These are phyloP conservation scores for Miscanthus lutarioriparius DNA, from an alignment of 176 grass and related monocot genomes.

Conservation along the genomic window DNA sequence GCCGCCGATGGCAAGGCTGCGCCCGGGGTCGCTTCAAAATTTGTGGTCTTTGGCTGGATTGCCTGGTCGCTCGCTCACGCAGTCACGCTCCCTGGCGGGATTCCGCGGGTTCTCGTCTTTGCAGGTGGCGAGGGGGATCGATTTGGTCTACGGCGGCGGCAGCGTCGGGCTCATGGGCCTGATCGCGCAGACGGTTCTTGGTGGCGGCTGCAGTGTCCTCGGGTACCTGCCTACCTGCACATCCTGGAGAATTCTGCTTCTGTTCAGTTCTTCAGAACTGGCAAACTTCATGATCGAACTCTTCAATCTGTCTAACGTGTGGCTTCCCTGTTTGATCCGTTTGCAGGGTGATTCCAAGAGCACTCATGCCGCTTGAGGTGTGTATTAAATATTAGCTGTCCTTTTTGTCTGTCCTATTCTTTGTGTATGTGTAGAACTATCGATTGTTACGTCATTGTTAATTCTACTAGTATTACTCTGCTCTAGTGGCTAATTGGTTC, in stretches of 20 bases:
- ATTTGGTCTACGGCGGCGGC: slow-evolving; percentile 96
- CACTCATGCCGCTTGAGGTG: slow-evolving; percentile 92
- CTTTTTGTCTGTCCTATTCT: slow-evolving; percentile 6
- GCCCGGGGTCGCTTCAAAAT: background rate
- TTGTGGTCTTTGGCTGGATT: background rate
- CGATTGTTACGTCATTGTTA: slow-evolving; percentile 13
- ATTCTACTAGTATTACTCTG: background rate
- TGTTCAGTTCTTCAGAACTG: background rate
- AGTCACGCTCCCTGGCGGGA: slow-evolving; percentile 3
- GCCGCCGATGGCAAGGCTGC: background rate
- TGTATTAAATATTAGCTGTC: slow-evolving; percentile 25
- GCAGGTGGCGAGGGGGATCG: slow-evolving; percentile 71
- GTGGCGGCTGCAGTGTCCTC: slow-evolving; percentile 83
- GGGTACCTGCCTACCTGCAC: slow-evolving; percentile 40
- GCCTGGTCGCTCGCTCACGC: background rate
- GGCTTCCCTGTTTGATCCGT: slow-evolving; percentile 15
- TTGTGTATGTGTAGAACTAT: background rate
- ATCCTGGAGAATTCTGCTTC: background rate
- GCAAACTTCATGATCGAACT: background rate
- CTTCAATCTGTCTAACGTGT: background rate
- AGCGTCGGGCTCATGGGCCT: slow-evolving; percentile 96
- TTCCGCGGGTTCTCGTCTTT: background rate
- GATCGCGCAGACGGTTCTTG: slow-evolving; percentile 82
- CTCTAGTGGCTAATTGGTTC: background rate
- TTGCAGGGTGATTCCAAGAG: slow-evolving; percentile 90